Evolutionary conservation across 164 flowering plant species (phyloP).

Genomic region (Vitis cinerea): DNA sequence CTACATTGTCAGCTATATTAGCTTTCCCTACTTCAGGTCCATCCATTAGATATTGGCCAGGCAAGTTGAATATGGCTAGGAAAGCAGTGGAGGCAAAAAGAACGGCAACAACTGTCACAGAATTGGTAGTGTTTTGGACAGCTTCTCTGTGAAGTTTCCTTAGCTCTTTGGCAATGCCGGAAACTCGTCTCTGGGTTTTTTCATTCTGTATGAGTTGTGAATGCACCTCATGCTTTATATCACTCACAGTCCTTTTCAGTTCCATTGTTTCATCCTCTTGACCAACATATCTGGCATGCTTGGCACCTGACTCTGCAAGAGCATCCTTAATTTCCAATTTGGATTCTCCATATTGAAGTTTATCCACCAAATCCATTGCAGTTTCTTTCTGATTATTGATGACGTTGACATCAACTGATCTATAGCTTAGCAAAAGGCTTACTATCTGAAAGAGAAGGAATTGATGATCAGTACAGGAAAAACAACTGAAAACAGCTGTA

Average conservation of each 20-base stretch:
- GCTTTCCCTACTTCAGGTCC: slow-evolving; percentile 64
- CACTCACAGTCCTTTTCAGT: slow-evolving; percentile 86
- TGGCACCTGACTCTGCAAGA: slow-evolving; percentile 80
- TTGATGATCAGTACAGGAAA: background rate
- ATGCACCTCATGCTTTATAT: slow-evolving; percentile 88
- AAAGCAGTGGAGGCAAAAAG: slow-evolving; percentile 93
- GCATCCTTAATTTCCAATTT: slow-evolving; percentile 68
- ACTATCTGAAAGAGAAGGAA: slow-evolving; percentile 52
- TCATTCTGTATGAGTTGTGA: slow-evolving; percentile 81
- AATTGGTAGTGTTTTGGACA: slow-evolving; percentile 89
- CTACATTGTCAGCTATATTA: slow-evolving; percentile 42
- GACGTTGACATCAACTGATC: slow-evolving; percentile 69
- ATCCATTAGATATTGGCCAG: slow-evolving; percentile 55
- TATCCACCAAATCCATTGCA: slow-evolving; percentile 90
- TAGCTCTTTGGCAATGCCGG: slow-evolving; percentile 86
- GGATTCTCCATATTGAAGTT: slow-evolving; percentile 74
- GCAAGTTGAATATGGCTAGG: slow-evolving; percentile 85
- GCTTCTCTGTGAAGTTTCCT: slow-evolving; percentile 92
- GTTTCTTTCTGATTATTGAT: slow-evolving; percentile 78
- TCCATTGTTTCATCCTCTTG: slow-evolving; percentile 70
- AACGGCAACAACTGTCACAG: slow-evolving; percentile 85
- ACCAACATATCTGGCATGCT: slow-evolving; percentile 70
- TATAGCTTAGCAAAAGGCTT: slow-evolving; percentile 48
- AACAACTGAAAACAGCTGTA: background rate
- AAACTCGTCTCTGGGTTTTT: slow-evolving; percentile 69